phyloP scores from a whole-genome alignment of 2,329 filamentous ascomycete species.

The Ilyonectria mors-panacis region DNA sequence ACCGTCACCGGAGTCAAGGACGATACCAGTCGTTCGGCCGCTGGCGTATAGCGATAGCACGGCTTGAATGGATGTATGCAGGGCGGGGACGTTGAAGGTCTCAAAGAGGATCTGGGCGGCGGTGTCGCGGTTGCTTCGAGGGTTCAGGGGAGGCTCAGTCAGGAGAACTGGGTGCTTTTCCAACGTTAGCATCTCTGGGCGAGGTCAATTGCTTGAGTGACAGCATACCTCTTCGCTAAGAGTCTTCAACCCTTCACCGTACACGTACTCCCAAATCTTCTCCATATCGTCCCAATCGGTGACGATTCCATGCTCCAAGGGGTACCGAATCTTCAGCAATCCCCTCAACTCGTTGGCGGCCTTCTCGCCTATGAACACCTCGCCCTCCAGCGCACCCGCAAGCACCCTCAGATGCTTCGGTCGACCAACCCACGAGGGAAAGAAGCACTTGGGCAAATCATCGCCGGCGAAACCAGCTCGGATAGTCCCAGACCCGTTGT shows the following conservation, averaged over 20 bases:
- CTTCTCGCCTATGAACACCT: constrained; percentile 95
- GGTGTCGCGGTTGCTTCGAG: constrained; percentile 93
- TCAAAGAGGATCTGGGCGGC: constrained; percentile 98
- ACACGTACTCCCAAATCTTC: constrained; percentile 98
- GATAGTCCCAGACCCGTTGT: constrained; percentile 98
- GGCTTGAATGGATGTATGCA: constrained; percentile 97
- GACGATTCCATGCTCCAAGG: constrained; percentile 96
- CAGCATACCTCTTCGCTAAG: constrained; percentile 88
- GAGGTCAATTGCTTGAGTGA: neutral
- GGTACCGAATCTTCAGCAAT: constrained; percentile 94
- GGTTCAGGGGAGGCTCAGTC: constrained; percentile 96
- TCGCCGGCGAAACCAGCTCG: constrained; percentile 97
- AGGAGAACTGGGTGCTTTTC: constrained; percentile 90
- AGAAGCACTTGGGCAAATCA: constrained; percentile 95
- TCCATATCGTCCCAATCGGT: constrained; percentile 99
- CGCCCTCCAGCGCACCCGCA: constrained; percentile 95
- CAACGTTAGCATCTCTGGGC: constrained; percentile 35
- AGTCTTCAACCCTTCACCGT: constrained; percentile 95
- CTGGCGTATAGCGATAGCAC: constrained; percentile 96
- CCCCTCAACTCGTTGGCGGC: constrained; percentile 90
- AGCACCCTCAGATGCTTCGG: constrained; percentile 96
- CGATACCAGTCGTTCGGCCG: constrained; percentile 94
- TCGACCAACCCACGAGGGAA: constrained; percentile 95
- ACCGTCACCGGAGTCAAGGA: constrained; percentile 94
- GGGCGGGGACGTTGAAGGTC: constrained; percentile 96